phyloP scores from a whole-genome alignment of 2,329 filamentous ascomycete genomes.

The Corinectria fuckeliana region DNA sequence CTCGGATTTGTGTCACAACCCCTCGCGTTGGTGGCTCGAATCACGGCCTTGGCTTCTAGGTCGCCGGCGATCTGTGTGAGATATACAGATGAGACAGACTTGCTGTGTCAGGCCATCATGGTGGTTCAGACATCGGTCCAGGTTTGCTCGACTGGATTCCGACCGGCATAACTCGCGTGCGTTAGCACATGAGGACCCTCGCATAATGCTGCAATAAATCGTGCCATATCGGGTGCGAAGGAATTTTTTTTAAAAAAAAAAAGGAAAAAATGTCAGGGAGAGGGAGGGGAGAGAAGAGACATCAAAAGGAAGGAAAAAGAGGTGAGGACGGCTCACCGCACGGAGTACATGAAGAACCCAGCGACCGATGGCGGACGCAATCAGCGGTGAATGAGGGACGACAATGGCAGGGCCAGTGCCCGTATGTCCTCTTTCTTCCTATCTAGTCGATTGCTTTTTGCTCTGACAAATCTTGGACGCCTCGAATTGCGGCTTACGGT shows the following conservation, averaged over 20 bases:
- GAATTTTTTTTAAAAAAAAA: too few relatives aligned
- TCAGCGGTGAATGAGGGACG: slow-evolving; percentile 21
- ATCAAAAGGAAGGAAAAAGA: slow-evolving; percentile 13
- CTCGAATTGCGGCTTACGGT: slow-evolving; percentile 25
- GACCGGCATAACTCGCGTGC: slow-evolving; percentile 21
- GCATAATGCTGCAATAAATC: slow-evolving; percentile 28
- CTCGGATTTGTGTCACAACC: slow-evolving; percentile 23
- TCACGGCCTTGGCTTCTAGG: slow-evolving; percentile 10
- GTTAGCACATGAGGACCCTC: slow-evolving; percentile 22
- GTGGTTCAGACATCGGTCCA: slow-evolving; percentile 15
- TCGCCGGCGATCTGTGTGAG: slow-evolving; percentile 19
- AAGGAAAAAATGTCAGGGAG: slow-evolving; percentile 6
- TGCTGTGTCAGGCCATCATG: slow-evolving; percentile 17
- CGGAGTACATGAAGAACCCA: neutral
- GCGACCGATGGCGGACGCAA: slow-evolving; percentile 19
- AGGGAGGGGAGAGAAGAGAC: slow-evolving; percentile 21
- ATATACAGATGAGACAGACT: slow-evolving; percentile 14
- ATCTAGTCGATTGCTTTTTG: slow-evolving; percentile 27
- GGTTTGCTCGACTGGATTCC: slow-evolving; percentile 14
- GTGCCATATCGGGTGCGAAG: slow-evolving; percentile 19
- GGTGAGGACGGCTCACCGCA: neutral
- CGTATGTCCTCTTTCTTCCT: slow-evolving; percentile 13
- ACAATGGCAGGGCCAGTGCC: slow-evolving; percentile 13
- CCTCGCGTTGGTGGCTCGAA: slow-evolving; percentile 18
- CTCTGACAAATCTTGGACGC: slow-evolving; percentile 20